Conservation (phyloP, 176 grass and related monocot genomes). For the Zoysia pacifica region DNA sequence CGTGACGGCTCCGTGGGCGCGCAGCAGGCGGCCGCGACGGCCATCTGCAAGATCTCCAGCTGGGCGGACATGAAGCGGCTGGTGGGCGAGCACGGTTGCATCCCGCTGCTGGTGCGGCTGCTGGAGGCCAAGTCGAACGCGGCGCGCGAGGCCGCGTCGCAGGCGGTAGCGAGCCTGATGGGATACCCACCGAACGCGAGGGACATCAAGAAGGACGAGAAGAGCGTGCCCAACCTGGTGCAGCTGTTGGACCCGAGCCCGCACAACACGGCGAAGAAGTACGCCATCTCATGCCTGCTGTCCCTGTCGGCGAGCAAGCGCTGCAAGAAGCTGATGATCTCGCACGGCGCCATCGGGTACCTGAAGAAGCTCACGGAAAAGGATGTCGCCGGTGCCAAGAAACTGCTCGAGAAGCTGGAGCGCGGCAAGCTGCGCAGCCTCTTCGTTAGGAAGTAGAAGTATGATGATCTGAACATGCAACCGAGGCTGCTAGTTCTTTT, state of each 20-base stretch:
- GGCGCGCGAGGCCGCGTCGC: conserved; percentile 72
- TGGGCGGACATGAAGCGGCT: conserved; percentile 76
- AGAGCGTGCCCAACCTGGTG: conserved; percentile 96
- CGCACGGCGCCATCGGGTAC: conserved; percentile 90
- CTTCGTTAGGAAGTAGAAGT: conserved; percentile 69
- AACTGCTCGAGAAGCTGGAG: conserved; percentile 88
- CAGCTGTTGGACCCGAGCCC: conserved; percentile 89
- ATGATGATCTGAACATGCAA: not conserved
- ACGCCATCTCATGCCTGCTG: conserved; percentile 82
- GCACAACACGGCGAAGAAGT: conserved; percentile 95
- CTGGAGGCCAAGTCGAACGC: conserved; percentile 82
- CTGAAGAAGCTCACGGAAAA: conserved; percentile 95
- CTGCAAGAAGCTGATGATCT: conserved; percentile 91
- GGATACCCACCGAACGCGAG: conserved; percentile 54
- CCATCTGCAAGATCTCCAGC: conserved; percentile 76
- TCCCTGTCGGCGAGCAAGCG: conserved; percentile 68
- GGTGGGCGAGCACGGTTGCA: conserved; percentile 75
- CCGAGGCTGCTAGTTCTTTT: conserved; percentile 2
- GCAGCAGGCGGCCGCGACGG: conserved; percentile 62
- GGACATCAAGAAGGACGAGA: conserved; percentile 90
- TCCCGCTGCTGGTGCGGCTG: conserved; percentile 69
- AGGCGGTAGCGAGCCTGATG: conserved; percentile 83
- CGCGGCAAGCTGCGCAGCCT: conserved; percentile 70
- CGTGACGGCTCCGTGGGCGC: conserved; percentile 77
- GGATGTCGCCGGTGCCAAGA: conserved; percentile 82